These are phyloP conservation scores for Fusarium buharicum DNA, from an alignment of 2,329 filamentous ascomycete genomes.

Conservation along the genomic window DNA sequence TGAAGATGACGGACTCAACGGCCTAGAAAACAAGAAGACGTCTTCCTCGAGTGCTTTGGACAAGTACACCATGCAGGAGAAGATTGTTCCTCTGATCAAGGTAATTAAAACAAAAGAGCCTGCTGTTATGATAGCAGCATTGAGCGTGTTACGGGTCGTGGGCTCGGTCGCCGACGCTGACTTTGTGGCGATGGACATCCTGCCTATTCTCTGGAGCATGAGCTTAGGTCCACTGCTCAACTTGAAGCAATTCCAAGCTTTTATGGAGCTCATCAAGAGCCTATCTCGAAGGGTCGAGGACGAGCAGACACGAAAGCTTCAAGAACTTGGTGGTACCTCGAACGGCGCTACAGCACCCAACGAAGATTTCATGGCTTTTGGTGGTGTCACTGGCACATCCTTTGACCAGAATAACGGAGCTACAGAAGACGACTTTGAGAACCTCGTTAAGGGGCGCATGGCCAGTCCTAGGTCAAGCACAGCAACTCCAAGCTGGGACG, in stretches of 20 bases:
- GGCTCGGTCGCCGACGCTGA: constrained; percentile 85
- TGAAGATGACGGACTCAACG: constrained; percentile 78
- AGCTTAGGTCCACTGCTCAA: constrained; percentile 89
- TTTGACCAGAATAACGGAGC: constrained; percentile 64
- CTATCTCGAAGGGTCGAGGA: constrained; percentile 84
- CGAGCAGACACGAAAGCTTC: constrained; percentile 88
- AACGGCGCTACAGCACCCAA: constrained; percentile 62
- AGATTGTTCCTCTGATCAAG: constrained; percentile 89
- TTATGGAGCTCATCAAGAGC: constrained; percentile 87
- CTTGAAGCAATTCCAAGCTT: constrained; percentile 85
- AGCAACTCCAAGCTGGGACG: constrained; percentile 62
- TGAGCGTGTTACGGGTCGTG: constrained; percentile 86
- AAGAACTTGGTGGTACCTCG: constrained; percentile 76
- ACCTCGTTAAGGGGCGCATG: constrained; percentile 79
- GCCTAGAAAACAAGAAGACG: constrained; percentile 72
- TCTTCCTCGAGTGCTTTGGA: constrained; percentile 83
- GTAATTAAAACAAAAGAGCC: constrained; percentile 98
- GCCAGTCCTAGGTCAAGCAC: constrained; percentile 54
- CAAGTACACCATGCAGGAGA: constrained; percentile 98
- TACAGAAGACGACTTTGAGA: constrained; percentile 82
- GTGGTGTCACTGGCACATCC: constrained; percentile 70
- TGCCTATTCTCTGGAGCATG: constrained; percentile 93
- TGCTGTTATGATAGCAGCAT: constrained; percentile 93
- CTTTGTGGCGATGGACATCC: constrained; percentile 89
- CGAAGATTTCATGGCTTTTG: constrained; percentile 77